Conservation (phyloP, 768 basidiomycete species). For the Lentinus brumalis region DNA sequence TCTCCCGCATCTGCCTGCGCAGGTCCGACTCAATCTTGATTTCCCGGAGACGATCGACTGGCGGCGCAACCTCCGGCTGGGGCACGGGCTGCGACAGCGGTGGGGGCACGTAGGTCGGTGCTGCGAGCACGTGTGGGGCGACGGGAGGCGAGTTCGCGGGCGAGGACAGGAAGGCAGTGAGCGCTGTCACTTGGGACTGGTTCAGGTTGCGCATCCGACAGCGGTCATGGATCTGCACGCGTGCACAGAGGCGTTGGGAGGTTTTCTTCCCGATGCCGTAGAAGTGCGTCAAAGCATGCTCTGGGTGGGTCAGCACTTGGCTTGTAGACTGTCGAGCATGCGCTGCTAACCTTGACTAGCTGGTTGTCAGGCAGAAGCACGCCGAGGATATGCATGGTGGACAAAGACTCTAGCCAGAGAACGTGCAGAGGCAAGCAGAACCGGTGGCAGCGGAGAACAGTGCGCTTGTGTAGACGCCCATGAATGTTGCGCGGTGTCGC, state of each 20-base stretch:
- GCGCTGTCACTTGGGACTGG: slow-evolving; percentile 82
- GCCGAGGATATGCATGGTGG: slow-evolving; percentile 76
- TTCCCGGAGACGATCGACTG: slow-evolving; percentile 64
- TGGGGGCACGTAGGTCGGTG: slow-evolving; percentile 50
- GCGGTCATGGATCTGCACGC: slow-evolving; percentile 88
- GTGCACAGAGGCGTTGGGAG: slow-evolving; percentile 82
- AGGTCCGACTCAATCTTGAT: slow-evolving; percentile 89
- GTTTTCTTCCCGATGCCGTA: slow-evolving; percentile 83
- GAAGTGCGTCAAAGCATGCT: slow-evolving; percentile 91
- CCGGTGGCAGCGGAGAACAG: slow-evolving; percentile 8
- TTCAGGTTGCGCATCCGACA: slow-evolving; percentile 81
- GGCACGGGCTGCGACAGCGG: slow-evolving; percentile 40
- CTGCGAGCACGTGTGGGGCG: slow-evolving; percentile 67
- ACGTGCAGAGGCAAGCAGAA: not conserved
- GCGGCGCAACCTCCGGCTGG: slow-evolving; percentile 21
- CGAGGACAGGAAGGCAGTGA: slow-evolving; percentile 94
- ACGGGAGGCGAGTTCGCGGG: slow-evolving; percentile 74
- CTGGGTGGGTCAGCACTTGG: slow-evolving; percentile 1
- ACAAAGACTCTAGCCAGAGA: not conserved
- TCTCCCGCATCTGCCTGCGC: slow-evolving; percentile 78
- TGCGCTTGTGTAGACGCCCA: slow-evolving; percentile 6
- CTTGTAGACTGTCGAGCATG: not conserved
- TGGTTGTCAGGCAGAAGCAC: slow-evolving; percentile 78
- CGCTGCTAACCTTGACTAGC: slow-evolving; percentile 63
- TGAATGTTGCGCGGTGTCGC: slow-evolving; percentile 21